phyloP scores from a whole-genome alignment of 768 basidiomycete genomes.

The Boletales sp. region DNA sequence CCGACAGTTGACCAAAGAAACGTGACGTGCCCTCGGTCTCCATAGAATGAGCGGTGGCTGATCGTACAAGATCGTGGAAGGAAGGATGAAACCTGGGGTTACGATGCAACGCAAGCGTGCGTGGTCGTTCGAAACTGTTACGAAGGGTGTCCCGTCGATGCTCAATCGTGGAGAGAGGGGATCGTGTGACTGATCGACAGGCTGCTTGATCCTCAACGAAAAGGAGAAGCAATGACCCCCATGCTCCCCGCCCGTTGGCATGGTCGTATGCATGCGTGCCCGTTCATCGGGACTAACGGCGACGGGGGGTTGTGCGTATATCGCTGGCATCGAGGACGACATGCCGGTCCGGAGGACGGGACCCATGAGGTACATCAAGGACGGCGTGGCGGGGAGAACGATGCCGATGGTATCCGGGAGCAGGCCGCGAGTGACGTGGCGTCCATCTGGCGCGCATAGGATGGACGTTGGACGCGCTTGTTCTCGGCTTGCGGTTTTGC shows the following conservation, averaged over 20 bases:
- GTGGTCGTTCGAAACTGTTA: conserved; percentile 2
- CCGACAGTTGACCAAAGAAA: too few species aligned
- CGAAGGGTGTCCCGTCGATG: conserved; percentile 19
- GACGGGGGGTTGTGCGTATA: conserved; percentile 10
- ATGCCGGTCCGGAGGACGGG: conserved; percentile 27
- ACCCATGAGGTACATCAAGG: conserved; percentile 27
- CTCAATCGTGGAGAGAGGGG: conserved; percentile 17
- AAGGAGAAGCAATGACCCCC: conserved; percentile 7
- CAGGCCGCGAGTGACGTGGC: conserved; percentile 13
- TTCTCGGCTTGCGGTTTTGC: conserved; percentile 31
- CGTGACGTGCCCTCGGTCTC: too few species aligned
- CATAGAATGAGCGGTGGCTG: background rate
- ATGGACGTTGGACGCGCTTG: conserved; percentile 19
- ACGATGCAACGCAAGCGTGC: background rate
- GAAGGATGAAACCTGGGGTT: background rate
- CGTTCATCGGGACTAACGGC: conserved; percentile 19
- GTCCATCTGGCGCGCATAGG: background rate
- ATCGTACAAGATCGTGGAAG: conserved; percentile 1
- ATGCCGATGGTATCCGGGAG: conserved; percentile 34
- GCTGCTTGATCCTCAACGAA: background rate
- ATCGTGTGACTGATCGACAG: conserved; percentile 16
- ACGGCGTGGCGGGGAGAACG: conserved; percentile 30
- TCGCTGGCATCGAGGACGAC: conserved; percentile 13
- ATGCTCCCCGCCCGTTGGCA: conserved; percentile 27
- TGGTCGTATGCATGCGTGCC: conserved; percentile 19